A percentile compares a stretch with the other conserved stretches of the same genome.
Evolutionary conservation across 768 basidiomycete genomes (phyloP).

Genomic region (Gloeostereum incarnatum): DNA sequence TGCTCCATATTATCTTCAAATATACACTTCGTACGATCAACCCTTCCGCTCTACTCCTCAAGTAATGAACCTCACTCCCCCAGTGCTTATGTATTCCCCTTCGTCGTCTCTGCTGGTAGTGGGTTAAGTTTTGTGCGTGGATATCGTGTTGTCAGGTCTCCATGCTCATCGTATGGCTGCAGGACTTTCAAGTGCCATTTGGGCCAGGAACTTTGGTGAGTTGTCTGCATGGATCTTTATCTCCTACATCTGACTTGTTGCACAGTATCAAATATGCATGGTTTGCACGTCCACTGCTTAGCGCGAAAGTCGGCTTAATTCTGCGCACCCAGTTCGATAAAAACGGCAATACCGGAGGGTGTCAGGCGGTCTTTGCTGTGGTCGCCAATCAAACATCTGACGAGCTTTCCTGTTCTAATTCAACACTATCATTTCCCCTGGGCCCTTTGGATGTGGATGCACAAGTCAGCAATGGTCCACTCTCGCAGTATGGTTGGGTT

Average conservation of each 20-base stretch:
- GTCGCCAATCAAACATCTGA: constrained; percentile 28
- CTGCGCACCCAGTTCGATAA: constrained; percentile 35
- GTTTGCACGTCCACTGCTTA: constrained; percentile 18
- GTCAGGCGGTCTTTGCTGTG: constrained; percentile 48
- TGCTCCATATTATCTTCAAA: constrained; percentile 50
- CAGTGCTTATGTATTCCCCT: constrained; percentile 41
- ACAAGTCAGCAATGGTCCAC: constrained; percentile 32
- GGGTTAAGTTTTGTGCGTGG: constrained; percentile 36
- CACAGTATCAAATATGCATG: constrained; percentile 62
- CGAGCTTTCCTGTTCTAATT: constrained; percentile 38
- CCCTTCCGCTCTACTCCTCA: background rate
- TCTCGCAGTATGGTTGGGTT: constrained; percentile 54
- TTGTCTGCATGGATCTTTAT: background rate
- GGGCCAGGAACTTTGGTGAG: constrained; percentile 44
- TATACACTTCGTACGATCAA: constrained; percentile 48
- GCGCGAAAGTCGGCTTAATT: background rate
- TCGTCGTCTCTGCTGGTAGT: constrained; percentile 39
- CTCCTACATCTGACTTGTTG: background rate
- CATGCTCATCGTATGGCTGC: background rate
- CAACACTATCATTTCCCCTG: constrained; percentile 29
- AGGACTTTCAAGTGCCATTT: constrained; percentile 57
- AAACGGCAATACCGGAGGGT: constrained; percentile 51
- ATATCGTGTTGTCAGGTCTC: background rate
- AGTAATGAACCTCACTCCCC: background rate
- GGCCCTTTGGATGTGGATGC: constrained; percentile 35